Percentiles rank a stretch among this genome's conserved stretches.
phyloP scores from a whole-genome alignment of 129 eudicot genomes.

The Deinandra increscens region DNA sequence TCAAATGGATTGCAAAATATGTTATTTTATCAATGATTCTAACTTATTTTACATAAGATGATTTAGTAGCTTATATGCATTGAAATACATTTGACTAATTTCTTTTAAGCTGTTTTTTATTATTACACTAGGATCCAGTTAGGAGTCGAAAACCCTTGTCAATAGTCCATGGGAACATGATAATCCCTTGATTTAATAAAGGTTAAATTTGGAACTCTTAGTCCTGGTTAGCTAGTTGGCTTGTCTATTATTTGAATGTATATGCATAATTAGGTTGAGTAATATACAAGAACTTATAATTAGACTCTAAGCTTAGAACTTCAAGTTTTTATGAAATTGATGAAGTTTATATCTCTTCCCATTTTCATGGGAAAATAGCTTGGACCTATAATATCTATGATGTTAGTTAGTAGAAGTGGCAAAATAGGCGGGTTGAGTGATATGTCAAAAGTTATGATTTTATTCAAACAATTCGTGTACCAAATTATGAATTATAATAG shows the following conservation, averaged over 20 bases:
- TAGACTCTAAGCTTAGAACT: not conserved
- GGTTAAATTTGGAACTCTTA: not conserved
- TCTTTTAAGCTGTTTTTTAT: not conserved
- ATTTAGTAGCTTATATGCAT: not conserved
- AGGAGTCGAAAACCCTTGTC: not conserved
- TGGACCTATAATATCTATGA: not conserved
- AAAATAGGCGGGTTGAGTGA: not conserved
- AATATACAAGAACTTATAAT: not conserved
- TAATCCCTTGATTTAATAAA: not conserved
- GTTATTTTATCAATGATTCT: not conserved
- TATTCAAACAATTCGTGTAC: not conserved
- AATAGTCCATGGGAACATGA: not conserved
- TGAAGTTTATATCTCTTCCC: not conserved
- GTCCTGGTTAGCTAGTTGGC: not conserved
- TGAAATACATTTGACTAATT: not conserved
- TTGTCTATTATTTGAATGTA: not conserved
- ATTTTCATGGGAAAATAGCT: not conserved
- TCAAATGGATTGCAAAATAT: not conserved
- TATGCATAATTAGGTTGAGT: not conserved
- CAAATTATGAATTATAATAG: not conserved
- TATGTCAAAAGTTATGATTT: not conserved
- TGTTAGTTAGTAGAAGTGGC: not conserved
- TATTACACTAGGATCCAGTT: not conserved
- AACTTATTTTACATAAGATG: not conserved
- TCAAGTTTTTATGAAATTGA: not conserved